Conservation (phyloP, 2,329 filamentous ascomycete genomes). For the Trichophyton schoenleinii region DNA sequence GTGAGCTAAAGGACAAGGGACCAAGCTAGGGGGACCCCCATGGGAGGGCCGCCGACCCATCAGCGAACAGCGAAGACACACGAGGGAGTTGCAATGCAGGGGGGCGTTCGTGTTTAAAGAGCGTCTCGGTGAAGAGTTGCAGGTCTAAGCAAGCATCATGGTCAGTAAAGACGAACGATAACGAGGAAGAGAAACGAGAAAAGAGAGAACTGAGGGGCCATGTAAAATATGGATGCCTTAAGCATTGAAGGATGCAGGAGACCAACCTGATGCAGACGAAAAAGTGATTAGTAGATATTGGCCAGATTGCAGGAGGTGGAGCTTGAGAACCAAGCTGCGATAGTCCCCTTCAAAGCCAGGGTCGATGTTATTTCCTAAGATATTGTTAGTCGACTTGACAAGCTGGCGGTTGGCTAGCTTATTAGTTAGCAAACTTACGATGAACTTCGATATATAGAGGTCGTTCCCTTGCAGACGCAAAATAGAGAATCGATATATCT, state of each 20-base stretch:
- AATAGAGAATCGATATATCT: background rate
- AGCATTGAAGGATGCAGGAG: background rate
- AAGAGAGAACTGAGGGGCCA: background rate
- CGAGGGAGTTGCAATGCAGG: background rate
- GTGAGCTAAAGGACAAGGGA: background rate
- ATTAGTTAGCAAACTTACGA: slow-evolving; percentile 3
- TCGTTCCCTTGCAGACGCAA: slow-evolving; percentile 6
- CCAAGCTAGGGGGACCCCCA: background rate
- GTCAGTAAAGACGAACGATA: background rate
- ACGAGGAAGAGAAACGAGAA: background rate
- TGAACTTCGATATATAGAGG: slow-evolving; percentile 9
- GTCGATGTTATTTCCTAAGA: background rate
- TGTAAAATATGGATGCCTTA: background rate
- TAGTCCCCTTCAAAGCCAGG: background rate
- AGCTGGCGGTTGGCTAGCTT: background rate
- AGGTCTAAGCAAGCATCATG: background rate
- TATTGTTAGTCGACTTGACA: background rate
- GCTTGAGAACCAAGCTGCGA: background rate
- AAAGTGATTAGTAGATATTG: background rate
- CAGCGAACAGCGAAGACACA: background rate
- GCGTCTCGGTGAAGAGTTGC: background rate
- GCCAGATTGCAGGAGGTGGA: background rate
- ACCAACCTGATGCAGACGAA: background rate
- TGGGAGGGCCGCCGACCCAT: background rate
- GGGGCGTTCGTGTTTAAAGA: background rate